These are phyloP conservation scores for Haplosporangium gracile DNA, from an alignment of 192 early-diverging fungal genomes.

Conservation along the genomic window DNA sequence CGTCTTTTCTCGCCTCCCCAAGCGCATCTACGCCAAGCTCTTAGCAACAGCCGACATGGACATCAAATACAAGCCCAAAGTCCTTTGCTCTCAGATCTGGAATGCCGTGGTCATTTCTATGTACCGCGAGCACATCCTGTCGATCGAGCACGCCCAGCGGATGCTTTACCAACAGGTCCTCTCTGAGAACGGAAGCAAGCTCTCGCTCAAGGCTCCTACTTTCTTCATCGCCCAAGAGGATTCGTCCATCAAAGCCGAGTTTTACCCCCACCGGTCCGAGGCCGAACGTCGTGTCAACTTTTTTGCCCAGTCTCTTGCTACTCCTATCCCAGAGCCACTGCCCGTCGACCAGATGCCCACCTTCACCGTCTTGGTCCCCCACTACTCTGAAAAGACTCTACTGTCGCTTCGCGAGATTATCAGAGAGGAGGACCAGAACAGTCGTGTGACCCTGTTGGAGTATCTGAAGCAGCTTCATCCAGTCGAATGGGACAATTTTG, in stretches of 20 bases:
- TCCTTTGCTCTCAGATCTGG: constrained; percentile 86
- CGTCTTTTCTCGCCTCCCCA: constrained; percentile 82
- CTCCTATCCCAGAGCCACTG: constrained; percentile 81
- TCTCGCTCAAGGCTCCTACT: constrained; percentile 75
- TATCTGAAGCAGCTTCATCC: constrained; percentile 86
- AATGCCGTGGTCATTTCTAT: constrained; percentile 89
- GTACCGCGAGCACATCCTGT: constrained; percentile 85
- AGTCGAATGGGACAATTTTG: constrained; percentile 93
- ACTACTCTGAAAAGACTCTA: constrained; percentile 89
- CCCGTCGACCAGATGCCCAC: constrained; percentile 89
- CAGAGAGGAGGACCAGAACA: constrained; percentile 84
- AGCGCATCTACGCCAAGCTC: constrained; percentile 84
- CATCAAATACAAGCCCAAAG: constrained; percentile 82
- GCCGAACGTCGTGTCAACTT: constrained; percentile 88
- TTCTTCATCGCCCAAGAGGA: constrained; percentile 87
- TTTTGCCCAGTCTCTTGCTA: constrained; percentile 89
- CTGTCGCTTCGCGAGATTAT: constrained; percentile 88
- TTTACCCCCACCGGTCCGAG: constrained; percentile 79
- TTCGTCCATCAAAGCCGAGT: constrained; percentile 77
- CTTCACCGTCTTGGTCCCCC: constrained; percentile 88
- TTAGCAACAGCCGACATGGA: constrained; percentile 80
- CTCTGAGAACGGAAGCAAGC: constrained; percentile 67
- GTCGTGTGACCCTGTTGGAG: constrained; percentile 84
- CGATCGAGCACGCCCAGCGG: constrained; percentile 79
- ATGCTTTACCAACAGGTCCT: constrained; percentile 81